Percentiles rank a stretch among this genome's conserved stretches.
Conservation (phyloP, 1,139 yeast genomes). For the Debaryomyces nepalensis region DNA sequence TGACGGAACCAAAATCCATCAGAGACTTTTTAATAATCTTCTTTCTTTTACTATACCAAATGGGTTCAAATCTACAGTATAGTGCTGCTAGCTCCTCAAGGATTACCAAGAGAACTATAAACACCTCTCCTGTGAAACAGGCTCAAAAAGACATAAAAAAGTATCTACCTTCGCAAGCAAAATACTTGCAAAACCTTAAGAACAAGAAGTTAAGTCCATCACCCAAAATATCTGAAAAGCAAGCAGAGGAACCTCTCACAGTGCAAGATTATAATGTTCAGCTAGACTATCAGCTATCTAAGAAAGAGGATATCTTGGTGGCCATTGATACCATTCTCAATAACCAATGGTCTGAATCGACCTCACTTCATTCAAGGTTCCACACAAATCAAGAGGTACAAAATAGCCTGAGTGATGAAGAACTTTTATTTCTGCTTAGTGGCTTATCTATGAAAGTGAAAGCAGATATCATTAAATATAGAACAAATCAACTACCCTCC, state of each 20-base stretch:
- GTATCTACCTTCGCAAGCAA: constrained; percentile 32
- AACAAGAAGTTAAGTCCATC: constrained; percentile 10
- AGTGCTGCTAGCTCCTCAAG: constrained; percentile 50
- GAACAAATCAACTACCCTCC: constrained; percentile 36
- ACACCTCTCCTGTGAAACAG: constrained; percentile 31
- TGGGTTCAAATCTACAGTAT: constrained; percentile 36
- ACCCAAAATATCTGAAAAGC: constrained; percentile 15
- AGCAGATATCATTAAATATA: constrained; percentile 43
- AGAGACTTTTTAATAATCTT: background rate
- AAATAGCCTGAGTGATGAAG: constrained; percentile 26
- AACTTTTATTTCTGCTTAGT: constrained; percentile 37
- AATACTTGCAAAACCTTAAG: constrained; percentile 27
- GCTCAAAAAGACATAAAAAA: constrained; percentile 28
- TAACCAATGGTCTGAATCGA: constrained; percentile 48
- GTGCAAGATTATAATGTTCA: constrained; percentile 43
- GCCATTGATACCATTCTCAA: constrained; percentile 41
- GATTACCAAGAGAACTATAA: constrained; percentile 28
- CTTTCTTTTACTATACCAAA: constrained; percentile 11
- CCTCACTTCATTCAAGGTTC: constrained; percentile 30
- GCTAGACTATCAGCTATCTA: constrained; percentile 44
- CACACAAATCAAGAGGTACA: constrained; percentile 21
- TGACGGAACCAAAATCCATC: background rate
- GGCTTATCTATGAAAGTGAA: constrained; percentile 41
- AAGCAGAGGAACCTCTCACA: constrained; percentile 19
- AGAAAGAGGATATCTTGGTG: constrained; percentile 33